These are phyloP conservation scores for Globisporangium cederbergense DNA, from an alignment of 352 stramenopile genomes.

Conservation along the genomic window DNA sequence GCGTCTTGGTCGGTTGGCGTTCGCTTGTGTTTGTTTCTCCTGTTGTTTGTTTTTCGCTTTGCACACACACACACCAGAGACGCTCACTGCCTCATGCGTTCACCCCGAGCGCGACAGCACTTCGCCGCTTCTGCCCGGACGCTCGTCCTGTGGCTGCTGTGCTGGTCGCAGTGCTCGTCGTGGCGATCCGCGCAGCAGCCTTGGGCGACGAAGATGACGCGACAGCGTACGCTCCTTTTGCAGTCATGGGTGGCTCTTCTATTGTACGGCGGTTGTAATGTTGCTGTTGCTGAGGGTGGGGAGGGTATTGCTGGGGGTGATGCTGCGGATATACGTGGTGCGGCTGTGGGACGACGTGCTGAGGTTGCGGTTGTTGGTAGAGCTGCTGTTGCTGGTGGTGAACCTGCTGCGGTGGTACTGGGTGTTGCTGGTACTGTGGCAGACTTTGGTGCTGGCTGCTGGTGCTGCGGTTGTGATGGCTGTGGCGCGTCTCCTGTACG, in stretches of 20 bases:
- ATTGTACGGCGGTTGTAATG: conserved; percentile 27
- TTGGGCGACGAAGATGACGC: conserved; percentile 9
- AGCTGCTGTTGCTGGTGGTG: conserved; percentile 13
- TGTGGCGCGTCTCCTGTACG: conserved; percentile 17
- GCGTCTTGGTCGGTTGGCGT: background rate
- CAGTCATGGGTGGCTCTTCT: conserved; percentile 28
- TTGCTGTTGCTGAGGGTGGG: conserved; percentile 15
- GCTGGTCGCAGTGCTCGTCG: background rate
- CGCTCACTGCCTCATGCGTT: conserved; percentile 51
- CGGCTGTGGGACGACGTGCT: background rate
- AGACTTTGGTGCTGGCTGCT: conserved; percentile 26
- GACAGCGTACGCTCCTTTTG: conserved; percentile 13
- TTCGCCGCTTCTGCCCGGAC: conserved; percentile 76
- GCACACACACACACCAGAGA: conserved; percentile 11
- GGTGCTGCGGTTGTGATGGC: conserved; percentile 3
- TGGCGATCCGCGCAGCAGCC: conserved; percentile 33
- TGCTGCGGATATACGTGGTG: conserved; percentile 13
- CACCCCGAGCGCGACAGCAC: conserved; percentile 72
- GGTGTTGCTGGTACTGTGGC: conserved; percentile 24
- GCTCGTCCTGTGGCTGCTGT: conserved; percentile 38
- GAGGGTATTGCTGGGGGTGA: conserved; percentile 11
- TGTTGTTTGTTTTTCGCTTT: conserved; percentile 15
- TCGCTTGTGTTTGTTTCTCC: conserved; percentile 8
- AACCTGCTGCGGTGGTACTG: background rate
- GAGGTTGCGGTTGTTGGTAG: conserved; percentile 6